Conservation (phyloP, 306 rosid species). For the Astragalus glycyphyllos region DNA sequence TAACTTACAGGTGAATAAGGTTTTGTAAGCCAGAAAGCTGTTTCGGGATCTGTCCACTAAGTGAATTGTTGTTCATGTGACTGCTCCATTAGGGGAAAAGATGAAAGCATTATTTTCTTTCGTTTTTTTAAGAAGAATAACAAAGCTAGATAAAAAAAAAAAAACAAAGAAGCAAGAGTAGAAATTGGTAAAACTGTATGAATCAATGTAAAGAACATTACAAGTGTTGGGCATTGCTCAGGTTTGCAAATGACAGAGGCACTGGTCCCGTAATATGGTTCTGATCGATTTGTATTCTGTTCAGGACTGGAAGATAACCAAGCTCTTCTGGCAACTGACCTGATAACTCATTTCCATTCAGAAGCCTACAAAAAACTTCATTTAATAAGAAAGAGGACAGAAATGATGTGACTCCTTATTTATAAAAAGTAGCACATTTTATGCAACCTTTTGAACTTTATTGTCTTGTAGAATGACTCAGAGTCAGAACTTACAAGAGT, state of each 20-base stretch:
- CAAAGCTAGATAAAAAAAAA: background rate
- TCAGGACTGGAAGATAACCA: slow-evolving; percentile 68
- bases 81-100: slow-evolving; percentile 56
- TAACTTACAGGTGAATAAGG: slow-evolving; percentile 82
- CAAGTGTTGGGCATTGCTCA: slow-evolving; percentile 69
- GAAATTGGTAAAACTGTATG: background rate
- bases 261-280: slow-evolving; percentile 75
- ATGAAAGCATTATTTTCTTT: slow-evolving; percentile 31
- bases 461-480: no score
- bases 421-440: slow-evolving; percentile 2
- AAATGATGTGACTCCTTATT: slow-evolving; percentile 10
- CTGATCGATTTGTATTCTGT: slow-evolving; percentile 75
- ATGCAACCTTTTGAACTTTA: slow-evolving; percentile 18
- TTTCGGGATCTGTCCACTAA: slow-evolving; percentile 78
- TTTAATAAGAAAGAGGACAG: slow-evolving; percentile 32
- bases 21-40: slow-evolving; percentile 62
- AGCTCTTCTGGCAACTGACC: slow-evolving; percentile 80
- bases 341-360: slow-evolving; percentile 74
- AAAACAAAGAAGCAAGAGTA: slow-evolving; percentile 23
- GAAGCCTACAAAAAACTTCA: slow-evolving; percentile 62
- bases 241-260: slow-evolving; percentile 76
- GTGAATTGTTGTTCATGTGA: slow-evolving; percentile 98
- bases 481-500: slow-evolving; percentile 71
- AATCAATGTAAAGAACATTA: slow-evolving; percentile 52
- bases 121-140: slow-evolving; percentile 9